Evolutionary conservation across 371 early-diverging fungal genomes (phyloP).

Genomic region (Apophysomyces variabilis): DNA sequence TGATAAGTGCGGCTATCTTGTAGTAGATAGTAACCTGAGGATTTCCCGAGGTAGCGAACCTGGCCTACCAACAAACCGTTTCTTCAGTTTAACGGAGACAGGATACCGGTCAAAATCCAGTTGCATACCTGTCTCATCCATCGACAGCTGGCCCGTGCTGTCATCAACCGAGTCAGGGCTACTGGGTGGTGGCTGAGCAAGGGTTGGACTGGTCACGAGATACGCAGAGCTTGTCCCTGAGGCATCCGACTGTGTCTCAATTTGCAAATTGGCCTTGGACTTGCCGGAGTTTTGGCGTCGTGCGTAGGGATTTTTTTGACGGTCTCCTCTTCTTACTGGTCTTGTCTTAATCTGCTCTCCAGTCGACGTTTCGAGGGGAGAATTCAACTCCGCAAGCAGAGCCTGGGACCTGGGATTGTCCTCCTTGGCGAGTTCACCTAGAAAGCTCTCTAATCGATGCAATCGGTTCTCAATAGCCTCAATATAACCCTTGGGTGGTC

Average conservation of each 20-base stretch:
- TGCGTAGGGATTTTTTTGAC: too few species aligned
- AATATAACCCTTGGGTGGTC: constrained; percentile 76
- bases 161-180: constrained; percentile 34
- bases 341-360: constrained; percentile 51
- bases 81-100: too few species aligned
- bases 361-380: constrained; percentile 49
- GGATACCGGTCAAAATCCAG: too few species aligned
- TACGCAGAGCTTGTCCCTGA: background rate
- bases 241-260: background rate
- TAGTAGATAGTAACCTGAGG: constrained; percentile 50
- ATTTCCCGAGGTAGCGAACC: constrained; percentile 50
- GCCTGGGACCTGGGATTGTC: constrained; percentile 61
- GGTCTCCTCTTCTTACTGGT: constrained; percentile 37
- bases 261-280: constrained; percentile 17
- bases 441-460: constrained; percentile 61
- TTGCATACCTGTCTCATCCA: constrained; percentile 38
- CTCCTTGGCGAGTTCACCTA: constrained; percentile 55
- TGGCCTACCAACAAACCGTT: constrained; percentile 26
- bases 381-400: constrained; percentile 60
- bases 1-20: constrained; percentile 51
- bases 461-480: constrained; percentile 74
- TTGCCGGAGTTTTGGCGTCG: constrained; percentile 11
- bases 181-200: constrained; percentile 8
- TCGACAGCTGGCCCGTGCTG: constrained; percentile 43
- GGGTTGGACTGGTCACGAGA: constrained; percentile 16